These are phyloP conservation scores for Solanum etuberosum DNA, from an alignment of 257 asterid species.

Conservation along the genomic window DNA sequence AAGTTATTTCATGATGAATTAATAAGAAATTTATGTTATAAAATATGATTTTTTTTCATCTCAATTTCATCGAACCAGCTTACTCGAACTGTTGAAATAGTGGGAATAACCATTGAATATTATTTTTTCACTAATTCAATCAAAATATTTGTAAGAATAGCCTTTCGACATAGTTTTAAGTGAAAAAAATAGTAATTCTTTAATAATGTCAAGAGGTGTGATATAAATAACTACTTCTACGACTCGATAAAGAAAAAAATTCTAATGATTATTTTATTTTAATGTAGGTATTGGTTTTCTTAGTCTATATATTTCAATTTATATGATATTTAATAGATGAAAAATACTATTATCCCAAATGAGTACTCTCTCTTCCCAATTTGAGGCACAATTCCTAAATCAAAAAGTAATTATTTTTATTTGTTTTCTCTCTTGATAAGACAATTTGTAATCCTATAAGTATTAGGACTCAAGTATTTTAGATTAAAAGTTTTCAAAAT, in stretches of 20 bases:
- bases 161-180: no score
- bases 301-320: neutral
- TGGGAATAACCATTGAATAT: neutral
- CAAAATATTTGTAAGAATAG: neutral
- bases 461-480: no score
- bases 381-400: neutral
- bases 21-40: neutral
- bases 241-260: no score
- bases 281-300: neutral
- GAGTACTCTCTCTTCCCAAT: neutral
- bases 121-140: neutral
- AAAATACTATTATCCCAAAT: neutral
- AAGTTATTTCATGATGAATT: neutral
- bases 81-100: neutral
- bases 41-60: neutral
- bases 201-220: neutral
- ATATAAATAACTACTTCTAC: no score
- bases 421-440: no score
- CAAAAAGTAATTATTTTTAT: neutral
- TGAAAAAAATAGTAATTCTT: neutral
- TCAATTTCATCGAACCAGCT: no score
- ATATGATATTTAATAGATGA: neutral
- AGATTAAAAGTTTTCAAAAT: no score
- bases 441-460: no score
- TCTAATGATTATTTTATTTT: no score